Evolutionary conservation across 495 filamentous ascomycete species (phyloP), one percentile per base, ranked within the genome.

Genomic region (Hypomontagnella monticulosa): DNA sequence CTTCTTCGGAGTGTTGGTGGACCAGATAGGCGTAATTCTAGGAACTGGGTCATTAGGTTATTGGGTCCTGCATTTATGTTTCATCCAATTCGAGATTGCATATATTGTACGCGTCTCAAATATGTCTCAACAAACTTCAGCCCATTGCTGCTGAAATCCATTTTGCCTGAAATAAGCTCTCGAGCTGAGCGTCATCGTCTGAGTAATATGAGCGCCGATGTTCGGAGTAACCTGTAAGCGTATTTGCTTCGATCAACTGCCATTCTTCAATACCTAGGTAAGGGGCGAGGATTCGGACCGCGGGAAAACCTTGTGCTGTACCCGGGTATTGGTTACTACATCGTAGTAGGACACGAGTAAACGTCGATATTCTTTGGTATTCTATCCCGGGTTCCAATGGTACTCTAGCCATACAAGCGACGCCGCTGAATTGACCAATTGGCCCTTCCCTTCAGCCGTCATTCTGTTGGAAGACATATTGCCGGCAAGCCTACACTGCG

Each of bases 401-500:
- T 27, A 63, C 63, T 32, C 57, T 57, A 14, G 44, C 54, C 16
- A 20, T 44, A 16, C 49, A 40, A 44, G 40, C 44, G 37, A 32
- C 23, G 34, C n/a, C 16, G 27, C 33, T 10, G 38, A 37, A 8
- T 60, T 20, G 50, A 36, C 41, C 23, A 23, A 6, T 61, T 20
- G 51, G 32, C 18, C 36, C 11, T 33, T 30, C 27, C 40, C 15
- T 55, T 69, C 66, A 71, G 32, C 55, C 50, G 18, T 71, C 72
- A 23, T 70, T 62, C 33, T 73, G 60, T 41, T 74, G 57, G 46
- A 82, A 77, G 44, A 83, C 68, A 66, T 80, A 83, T 60, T 82
- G 70, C 50, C 81, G 76, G 67, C 81, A 83, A 3, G 80, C 79
- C 81, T 83, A 53, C 54, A 47, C 52, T 40, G 60, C 63, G 38